Conservation (phyloP, 106 monocot species). For the Apostasia shenzhenica region DNA sequence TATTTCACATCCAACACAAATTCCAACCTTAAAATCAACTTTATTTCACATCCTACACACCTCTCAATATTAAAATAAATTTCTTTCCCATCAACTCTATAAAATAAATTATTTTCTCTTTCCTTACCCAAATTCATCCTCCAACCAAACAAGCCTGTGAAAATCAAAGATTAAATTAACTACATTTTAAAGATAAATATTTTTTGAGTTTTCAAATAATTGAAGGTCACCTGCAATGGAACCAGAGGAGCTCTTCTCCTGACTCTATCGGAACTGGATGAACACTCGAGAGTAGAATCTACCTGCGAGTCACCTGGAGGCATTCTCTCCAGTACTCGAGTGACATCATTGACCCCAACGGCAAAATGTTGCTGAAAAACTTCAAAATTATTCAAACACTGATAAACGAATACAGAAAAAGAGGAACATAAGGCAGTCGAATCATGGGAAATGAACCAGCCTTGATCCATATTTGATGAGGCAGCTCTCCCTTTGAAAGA, state of each 20-base stretch:
- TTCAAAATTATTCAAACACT: background rate
- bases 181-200: background rate
- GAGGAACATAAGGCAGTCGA: background rate
- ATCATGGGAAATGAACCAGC: constrained; percentile 6
- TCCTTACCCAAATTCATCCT: no score
- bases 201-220: background rate
- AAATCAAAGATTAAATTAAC: background rate
- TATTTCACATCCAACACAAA: no score
- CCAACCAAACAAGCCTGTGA: no score
- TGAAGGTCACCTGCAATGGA: constrained; percentile 45
- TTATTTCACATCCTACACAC: no score
- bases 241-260: constrained; percentile 29
- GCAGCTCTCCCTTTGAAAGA: constrained; percentile 32
- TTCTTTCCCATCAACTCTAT: no score
- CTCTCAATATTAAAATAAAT: no score
- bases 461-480: constrained; percentile 86
- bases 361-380: constrained; percentile 73
- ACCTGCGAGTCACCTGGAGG: constrained; percentile 8
- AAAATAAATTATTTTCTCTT: no score
- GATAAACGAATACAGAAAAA: background rate
- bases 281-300: constrained; percentile 5
- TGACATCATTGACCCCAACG: constrained; percentile 84
- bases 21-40: no score
- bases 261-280: background rate
- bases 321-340: constrained; percentile 90